These are phyloP conservation scores for Blastocystis hominis DNA, from an alignment of 352 stramenopile genomes.

Conservation along the genomic window DNA sequence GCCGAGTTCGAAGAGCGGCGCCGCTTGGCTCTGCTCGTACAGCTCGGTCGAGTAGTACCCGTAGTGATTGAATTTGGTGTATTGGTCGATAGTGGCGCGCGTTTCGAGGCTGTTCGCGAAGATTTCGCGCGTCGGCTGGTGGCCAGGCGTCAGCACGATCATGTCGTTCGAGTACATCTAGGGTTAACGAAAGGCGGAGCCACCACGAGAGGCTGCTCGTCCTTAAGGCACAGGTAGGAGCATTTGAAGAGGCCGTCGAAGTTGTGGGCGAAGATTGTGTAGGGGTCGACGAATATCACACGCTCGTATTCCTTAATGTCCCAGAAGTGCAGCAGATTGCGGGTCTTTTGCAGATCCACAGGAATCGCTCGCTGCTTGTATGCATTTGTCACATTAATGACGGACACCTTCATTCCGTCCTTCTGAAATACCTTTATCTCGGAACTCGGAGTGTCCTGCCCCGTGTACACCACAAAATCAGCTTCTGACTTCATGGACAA, in stretches of 20 bases:
- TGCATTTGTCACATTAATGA: background rate
- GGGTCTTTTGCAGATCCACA: background rate
- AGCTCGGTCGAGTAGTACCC: constrained; percentile 52
- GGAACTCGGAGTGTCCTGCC: background rate
- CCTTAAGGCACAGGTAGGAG: constrained; percentile 46
- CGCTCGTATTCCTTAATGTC: constrained; percentile 18
- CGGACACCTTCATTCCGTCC: constrained; percentile 26
- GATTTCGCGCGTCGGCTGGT: background rate
- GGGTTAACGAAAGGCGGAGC: background rate
- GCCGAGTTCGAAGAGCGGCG: constrained; percentile 10
- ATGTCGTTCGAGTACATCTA: constrained; percentile 50
- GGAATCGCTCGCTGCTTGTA: background rate
- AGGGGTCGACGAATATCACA: constrained; percentile 36
- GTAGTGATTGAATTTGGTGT: constrained; percentile 5
- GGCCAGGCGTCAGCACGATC: constrained; percentile 37
- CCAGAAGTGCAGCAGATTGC: constrained; percentile 4
- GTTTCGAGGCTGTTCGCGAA: background rate
- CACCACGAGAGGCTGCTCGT: constrained; percentile 40
- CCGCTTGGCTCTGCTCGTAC: constrained; percentile 24
- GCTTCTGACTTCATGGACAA: constrained; percentile 6
- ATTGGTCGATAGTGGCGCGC: background rate
- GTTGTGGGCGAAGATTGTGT: constrained; percentile 55
- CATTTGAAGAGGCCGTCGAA: constrained; percentile 30
- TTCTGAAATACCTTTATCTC: background rate
- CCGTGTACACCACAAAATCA: constrained; percentile 18